Evolutionary conservation across 164 flowering plant species (phyloP).

Genomic region (Magnolia changhungtana): DNA sequence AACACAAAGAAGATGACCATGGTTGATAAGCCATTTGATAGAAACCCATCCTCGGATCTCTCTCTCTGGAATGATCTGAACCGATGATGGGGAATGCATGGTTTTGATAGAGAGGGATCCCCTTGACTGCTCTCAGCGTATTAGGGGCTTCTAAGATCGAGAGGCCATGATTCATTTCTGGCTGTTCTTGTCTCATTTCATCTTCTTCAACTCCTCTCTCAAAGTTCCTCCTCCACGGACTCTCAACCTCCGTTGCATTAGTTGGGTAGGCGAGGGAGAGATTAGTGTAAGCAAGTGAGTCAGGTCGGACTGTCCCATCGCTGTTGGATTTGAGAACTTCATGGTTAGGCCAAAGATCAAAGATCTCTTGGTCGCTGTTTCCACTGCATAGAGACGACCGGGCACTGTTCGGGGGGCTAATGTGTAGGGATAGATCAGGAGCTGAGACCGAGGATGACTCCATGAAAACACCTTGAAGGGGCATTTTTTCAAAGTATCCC

Average conservation of each 20-base stretch:
- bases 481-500: constrained; percentile 17
- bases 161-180: constrained; percentile 24
- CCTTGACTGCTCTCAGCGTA: constrained; percentile 43
- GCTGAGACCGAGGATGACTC: constrained; percentile 33
- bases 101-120: constrained; percentile 62
- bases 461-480: constrained; percentile 41
- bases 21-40: constrained; percentile 31
- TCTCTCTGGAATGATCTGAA: constrained; percentile 23
- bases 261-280: constrained; percentile 40
- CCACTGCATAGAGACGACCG: constrained; percentile 2
- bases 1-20: constrained; percentile 9
- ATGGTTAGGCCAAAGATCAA: constrained; percentile 18
- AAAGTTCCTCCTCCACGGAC: constrained; percentile 17
- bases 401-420: constrained; percentile 48
- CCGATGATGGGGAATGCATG: constrained; percentile 47
- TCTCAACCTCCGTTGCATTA: constrained; percentile 14
- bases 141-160: constrained; percentile 28
- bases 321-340: constrained; percentile 18
- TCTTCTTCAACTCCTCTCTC: not conserved
- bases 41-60: constrained; percentile 30
- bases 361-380: constrained; percentile 14
- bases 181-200: constrained; percentile 5
- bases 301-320: constrained; percentile 13
- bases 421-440: constrained; percentile 64
- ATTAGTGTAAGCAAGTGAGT: constrained; percentile 31